phyloP scores from a whole-genome alignment of 2,329 filamentous ascomycete genomes.

The Arthrobotrys iridis region DNA sequence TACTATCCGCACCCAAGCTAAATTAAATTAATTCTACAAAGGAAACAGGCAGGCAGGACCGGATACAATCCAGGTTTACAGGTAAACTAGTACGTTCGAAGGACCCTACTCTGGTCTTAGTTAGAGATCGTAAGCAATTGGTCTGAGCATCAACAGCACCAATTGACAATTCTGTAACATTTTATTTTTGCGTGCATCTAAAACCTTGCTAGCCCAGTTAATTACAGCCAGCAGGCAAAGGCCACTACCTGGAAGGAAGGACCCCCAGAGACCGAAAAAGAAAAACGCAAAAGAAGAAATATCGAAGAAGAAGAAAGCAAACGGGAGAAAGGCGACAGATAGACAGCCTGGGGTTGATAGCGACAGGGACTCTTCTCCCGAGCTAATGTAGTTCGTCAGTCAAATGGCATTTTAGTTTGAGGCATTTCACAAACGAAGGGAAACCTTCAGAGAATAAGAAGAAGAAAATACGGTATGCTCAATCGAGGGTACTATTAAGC shows the following conservation, averaged over 20 bases:
- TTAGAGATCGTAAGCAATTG: conserved; percentile 43
- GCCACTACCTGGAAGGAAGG: conserved; percentile 47
- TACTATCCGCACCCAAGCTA: conserved; percentile 52
- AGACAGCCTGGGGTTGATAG: conserved; percentile 50
- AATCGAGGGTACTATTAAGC: conserved; percentile 41
- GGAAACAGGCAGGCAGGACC: conserved; percentile 55
- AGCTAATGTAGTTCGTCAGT: conserved; percentile 50
- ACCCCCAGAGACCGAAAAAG: conserved; percentile 44
- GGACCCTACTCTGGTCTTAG: conserved; percentile 47
- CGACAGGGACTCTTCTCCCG: conserved; percentile 42
- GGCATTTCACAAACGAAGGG: conserved; percentile 50
- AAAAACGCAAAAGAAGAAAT: conserved; percentile 38
- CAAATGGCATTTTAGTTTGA: conserved; percentile 53
- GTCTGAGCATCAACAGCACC: conserved; percentile 50
- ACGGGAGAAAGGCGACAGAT: conserved; percentile 52
- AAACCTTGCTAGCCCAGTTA: conserved; percentile 52
- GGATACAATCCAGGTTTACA: conserved; percentile 54
- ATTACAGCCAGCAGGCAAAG: conserved; percentile 51
- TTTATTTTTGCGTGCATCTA: conserved; percentile 46
- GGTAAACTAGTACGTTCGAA: conserved; percentile 38
- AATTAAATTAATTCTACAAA: conserved; percentile 53
- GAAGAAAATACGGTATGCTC: conserved; percentile 33
- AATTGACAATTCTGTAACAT: conserved; percentile 46
- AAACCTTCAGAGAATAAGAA: conserved; percentile 12
- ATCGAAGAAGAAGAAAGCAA: conserved; percentile 38